These are phyloP conservation scores for Corylus heterophylla DNA, from an alignment of 306 rosid species.

Conservation along the genomic window DNA sequence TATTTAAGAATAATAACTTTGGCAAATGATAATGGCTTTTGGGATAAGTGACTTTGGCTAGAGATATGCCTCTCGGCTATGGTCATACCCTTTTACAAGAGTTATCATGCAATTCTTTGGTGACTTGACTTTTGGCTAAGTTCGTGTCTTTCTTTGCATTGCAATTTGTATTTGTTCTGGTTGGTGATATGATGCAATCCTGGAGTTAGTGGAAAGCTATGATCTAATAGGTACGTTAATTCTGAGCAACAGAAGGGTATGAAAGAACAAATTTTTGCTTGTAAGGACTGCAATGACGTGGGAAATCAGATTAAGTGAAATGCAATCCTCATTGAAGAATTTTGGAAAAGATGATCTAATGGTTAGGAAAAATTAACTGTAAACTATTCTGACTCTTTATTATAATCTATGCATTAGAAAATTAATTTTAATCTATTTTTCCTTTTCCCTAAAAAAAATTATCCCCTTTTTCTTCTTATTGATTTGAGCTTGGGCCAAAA, in stretches of 20 bases:
- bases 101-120: background rate
- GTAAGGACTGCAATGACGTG: background rate
- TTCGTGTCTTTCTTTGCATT: background rate
- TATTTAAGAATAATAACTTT: background rate
- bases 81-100: background rate
- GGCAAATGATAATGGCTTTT: background rate
- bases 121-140: background rate
- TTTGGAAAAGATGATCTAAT: background rate
- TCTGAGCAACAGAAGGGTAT: background rate
- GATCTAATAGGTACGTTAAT: background rate
- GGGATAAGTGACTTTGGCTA: background rate
- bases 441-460: no score
- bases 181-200: background rate
- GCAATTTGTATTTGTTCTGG: background rate
- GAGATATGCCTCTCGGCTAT: background rate
- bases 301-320: background rate
- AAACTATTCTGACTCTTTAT: no score
- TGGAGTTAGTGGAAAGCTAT: background rate
- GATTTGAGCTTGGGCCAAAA: constrained; percentile 7
- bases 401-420: no score
- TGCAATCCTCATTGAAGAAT: background rate
- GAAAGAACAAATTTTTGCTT: background rate
- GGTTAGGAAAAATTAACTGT: background rate
- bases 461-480: background rate
- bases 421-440: no score